Evolutionary conservation across 208 protist species (phyloP).

Genomic region (Zelonia costaricensis): DNA sequence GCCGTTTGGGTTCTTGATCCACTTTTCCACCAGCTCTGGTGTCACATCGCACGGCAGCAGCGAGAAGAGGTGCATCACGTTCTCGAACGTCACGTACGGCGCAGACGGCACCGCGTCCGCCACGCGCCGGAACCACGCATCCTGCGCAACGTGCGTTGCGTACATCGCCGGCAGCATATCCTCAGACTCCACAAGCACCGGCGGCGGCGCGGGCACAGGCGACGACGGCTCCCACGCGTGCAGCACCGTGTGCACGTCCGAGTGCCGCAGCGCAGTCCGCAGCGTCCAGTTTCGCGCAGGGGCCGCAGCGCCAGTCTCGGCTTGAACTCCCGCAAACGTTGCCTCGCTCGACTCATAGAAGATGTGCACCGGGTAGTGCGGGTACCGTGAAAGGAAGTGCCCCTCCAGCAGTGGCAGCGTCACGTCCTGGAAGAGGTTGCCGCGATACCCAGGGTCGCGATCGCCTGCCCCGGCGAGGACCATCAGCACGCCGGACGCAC

Average conservation of each 20-base stretch:
- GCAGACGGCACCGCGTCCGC: constrained; percentile 6
- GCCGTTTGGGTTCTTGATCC: neutral
- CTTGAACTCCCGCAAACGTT: neutral
- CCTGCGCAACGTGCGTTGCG: neutral
- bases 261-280: constrained; percentile 9
- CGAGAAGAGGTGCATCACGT: constrained; percentile 12
- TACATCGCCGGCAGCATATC: constrained; percentile 1
- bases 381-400: constrained; percentile 2
- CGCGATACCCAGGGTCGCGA: neutral
- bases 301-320: neutral
- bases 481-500: constrained; percentile 11
- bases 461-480: constrained; percentile 7
- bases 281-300: constrained; percentile 3
- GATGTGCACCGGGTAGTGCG: constrained; percentile 18
- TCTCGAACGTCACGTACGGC: constrained; percentile 23
- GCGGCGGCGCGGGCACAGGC: constrained; percentile 8
- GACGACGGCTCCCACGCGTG: neutral
- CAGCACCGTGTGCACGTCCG: constrained; percentile 11
- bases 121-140: neutral
- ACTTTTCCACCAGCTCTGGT: neutral
- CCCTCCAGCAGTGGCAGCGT: constrained; percentile 15
- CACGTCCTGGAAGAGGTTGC: neutral
- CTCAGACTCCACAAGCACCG: constrained; percentile 1
- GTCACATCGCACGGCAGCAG: constrained; percentile 15
- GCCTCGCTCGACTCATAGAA: constrained; percentile 7